Evolutionary conservation across 2,329 filamentous ascomycete genomes (phyloP).

Genomic region (Penicillium sp.): DNA sequence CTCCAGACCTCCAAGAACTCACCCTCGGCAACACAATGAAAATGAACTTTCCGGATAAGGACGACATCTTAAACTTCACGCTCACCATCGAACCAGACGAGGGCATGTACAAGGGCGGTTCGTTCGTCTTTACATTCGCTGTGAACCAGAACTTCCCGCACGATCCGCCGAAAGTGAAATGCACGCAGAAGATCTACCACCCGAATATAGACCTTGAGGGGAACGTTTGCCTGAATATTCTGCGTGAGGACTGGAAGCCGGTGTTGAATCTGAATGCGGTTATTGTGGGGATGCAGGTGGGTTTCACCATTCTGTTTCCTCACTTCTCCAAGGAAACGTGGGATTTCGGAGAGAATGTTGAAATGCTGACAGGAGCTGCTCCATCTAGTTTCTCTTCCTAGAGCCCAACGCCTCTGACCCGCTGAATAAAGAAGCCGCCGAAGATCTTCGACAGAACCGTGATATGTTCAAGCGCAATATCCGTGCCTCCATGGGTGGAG

Average conservation of each 20-base stretch:
- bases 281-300: slow-evolving; percentile 87
- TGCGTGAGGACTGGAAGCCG: slow-evolving; percentile 98
- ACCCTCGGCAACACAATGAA: slow-evolving; percentile 62
- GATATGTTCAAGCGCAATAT: slow-evolving; percentile 94
- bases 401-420: slow-evolving; percentile 97
- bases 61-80: slow-evolving; percentile 62
- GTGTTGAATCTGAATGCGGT: slow-evolving; percentile 96
- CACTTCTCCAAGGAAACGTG: not conserved
- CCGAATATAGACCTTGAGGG: slow-evolving; percentile 98
- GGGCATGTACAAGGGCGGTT: slow-evolving; percentile 83
- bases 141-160: slow-evolving; percentile 97
- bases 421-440: slow-evolving; percentile 97
- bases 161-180: slow-evolving; percentile 96
- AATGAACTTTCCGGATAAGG: slow-evolving; percentile 61
- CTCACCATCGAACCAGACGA: slow-evolving; percentile 57
- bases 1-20: slow-evolving; percentile 53
- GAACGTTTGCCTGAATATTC: slow-evolving; percentile 96
- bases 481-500: slow-evolving; percentile 79
- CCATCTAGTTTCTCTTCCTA: slow-evolving; percentile 85
- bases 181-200: slow-evolving; percentile 98
- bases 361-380: not conserved
- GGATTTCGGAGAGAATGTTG: not conserved
- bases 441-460: slow-evolving; percentile 83
- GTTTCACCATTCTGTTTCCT: slow-evolving; percentile 24
- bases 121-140: slow-evolving; percentile 86